Percentiles rank a stretch among this genome's conserved stretches.
Conservation (phyloP, 2,329 filamentous ascomycete genomes). For the Fusarium pseudograminearum region DNA sequence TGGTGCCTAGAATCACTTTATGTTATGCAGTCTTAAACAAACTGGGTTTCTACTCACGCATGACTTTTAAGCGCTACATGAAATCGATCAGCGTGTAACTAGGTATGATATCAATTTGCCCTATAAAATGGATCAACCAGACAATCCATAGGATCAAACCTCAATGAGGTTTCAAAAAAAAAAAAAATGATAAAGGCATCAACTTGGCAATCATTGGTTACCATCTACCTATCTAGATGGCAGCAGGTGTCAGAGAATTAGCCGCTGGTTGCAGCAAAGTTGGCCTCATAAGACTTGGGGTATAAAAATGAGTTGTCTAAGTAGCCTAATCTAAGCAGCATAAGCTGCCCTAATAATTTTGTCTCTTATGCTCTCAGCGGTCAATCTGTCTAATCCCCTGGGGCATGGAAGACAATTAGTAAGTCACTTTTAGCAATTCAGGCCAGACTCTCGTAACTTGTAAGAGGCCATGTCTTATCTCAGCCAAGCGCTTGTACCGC, state of each 20-base stretch:
- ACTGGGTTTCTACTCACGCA: neutral
- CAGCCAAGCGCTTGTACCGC: slow-evolving; percentile 28
- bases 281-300: no score
- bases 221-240: slow-evolving; percentile 6
- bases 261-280: neutral
- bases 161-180: neutral
- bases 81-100: slow-evolving; percentile 1
- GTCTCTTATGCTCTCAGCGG: no score
- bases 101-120: neutral
- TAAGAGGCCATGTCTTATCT: slow-evolving; percentile 13
- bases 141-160: neutral
- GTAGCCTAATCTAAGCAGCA: neutral
- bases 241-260: neutral
- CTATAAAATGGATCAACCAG: neutral
- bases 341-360: no score
- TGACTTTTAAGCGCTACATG: neutral
- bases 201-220: slow-evolving; percentile 13
- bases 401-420: no score
- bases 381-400: no score
- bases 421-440: no score
- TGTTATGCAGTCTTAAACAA: neutral
- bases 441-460: no score
- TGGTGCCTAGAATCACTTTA: neutral
- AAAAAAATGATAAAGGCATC: slow-evolving; percentile 6
- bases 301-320: no score